Conservation (phyloP, 2,329 filamentous ascomycete genomes). For the Neofusicoccum umdonicola region DNA sequence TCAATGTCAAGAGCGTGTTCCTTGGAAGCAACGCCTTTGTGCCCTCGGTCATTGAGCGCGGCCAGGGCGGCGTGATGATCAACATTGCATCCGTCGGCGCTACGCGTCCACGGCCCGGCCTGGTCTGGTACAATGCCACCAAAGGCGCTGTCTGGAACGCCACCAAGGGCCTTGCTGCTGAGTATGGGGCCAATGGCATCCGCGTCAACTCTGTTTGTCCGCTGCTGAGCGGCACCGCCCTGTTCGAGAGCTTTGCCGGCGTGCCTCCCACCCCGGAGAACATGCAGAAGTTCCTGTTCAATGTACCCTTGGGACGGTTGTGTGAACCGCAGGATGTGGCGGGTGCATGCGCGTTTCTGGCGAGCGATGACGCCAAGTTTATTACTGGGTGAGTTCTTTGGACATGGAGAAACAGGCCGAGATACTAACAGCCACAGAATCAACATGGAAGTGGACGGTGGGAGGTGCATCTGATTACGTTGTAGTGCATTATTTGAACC, state of each 20-base stretch:
- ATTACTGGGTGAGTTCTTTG: conserved; percentile 52
- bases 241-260: conserved; percentile 59
- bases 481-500: too few species aligned
- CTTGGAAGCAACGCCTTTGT: conserved; percentile 59
- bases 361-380: conserved; percentile 58
- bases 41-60: conserved; percentile 57
- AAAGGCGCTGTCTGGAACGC: conserved; percentile 66
- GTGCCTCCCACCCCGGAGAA: conserved; percentile 58
- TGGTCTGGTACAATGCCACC: conserved; percentile 70
- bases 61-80: conserved; percentile 60
- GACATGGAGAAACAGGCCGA: conserved; percentile 34
- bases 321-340: conserved; percentile 61
- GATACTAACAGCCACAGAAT: conserved; percentile 24
- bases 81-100: conserved; percentile 66
- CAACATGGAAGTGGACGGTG: conserved; percentile 41
- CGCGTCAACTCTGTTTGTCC: conserved; percentile 72
- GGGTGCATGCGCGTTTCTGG: conserved; percentile 56
- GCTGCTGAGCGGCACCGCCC: conserved; percentile 63
- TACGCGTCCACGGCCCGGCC: conserved; percentile 58
- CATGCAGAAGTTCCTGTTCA: conserved; percentile 50
- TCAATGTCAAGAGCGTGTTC: conserved; percentile 69
- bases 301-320: conserved; percentile 60
- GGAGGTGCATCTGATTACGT: conserved; percentile 21
- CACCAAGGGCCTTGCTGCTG: conserved; percentile 67
- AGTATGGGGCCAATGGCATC: conserved; percentile 70